Evolutionary conservation across 2,329 filamentous ascomycete genomes (phyloP).

Genomic region (Xylaria sp.): DNA sequence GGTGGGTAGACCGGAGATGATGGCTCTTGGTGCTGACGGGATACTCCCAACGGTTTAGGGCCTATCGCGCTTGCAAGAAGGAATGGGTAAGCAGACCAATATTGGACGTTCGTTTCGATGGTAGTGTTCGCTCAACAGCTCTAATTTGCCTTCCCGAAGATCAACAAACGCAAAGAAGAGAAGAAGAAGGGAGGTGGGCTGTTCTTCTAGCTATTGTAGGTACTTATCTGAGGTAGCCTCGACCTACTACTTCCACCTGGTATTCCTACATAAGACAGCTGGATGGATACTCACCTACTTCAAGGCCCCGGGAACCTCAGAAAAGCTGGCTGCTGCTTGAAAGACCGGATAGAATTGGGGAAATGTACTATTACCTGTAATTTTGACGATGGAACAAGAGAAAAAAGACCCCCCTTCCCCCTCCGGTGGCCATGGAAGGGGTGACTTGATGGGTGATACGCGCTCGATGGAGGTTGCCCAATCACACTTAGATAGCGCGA

Average conservation of each 20-base stretch:
- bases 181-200: constrained; percentile 28
- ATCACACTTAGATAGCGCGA: no score
- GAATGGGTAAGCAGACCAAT: constrained; percentile 68
- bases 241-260: background rate
- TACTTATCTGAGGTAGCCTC: background rate
- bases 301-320: no score
- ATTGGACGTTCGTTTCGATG: background rate
- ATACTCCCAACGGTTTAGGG: constrained; percentile 59
- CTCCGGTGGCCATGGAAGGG: no score
- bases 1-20: constrained; percentile 1
- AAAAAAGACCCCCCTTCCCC: no score
- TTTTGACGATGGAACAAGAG: no score
- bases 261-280: no score
- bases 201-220: constrained; percentile 10
- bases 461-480: no score
- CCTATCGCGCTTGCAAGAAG: constrained; percentile 94
- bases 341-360: no score
- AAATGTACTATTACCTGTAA: no score
- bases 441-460: no score
- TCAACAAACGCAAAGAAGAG: constrained; percentile 40
- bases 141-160: constrained; percentile 29
- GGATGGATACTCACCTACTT: no score
- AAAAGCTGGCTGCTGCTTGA: no score
- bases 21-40: constrained; percentile 5
- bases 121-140: background rate